Base-by-base conservation (phyloP, 805 yeast species). In the Pichia phayaonensis region DNA sequence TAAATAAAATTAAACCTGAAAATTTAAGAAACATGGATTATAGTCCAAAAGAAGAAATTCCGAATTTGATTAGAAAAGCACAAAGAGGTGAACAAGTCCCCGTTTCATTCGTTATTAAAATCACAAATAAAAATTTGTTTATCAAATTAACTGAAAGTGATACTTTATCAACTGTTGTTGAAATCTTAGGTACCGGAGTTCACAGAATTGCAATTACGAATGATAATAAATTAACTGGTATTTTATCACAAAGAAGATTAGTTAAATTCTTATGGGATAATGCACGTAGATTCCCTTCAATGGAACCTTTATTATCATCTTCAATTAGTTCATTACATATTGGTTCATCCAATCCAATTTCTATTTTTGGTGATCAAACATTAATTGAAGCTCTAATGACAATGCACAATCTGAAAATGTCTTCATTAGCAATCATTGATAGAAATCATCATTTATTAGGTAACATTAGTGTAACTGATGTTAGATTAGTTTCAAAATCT, bases 391-490 rank as follows among this genome's bases (percentile, higher is more conserved):
- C 96, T 1, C 76, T 92, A 49, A 73, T 80, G 59, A 82, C 81
- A 60, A 92, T 92, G 98, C 86, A 87, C 65, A 74, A 73, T 42
- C 84, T 85, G 56, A 80, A 88, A 56, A 89, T 94, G 26, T 84
- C 95, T 4, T 90, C 97, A 20, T 77, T 92, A 40, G 98, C 99
- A 0, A 97, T 94, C 13, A 86, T 92, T 46, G 98, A 94, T 70
- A 71, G 81, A 52, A 81, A 83, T 56, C 72, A 79, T 60, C 80
- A 83, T 60, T 72, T 92, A 52, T 72, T 94, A 45, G 99, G 98
- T 44, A 92, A 92, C 67, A 92, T 92, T 42, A 88, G 96, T 2
- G 92, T 90, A 21, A 95, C 95, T 0, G 99, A 92, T 68, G 97
- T 90, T 38, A 83, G 85, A 62, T 83, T 88, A 56, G 90, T 92